Conservation (phyloP, 1,284 basidiomycete species). For the Moniliella sp. region DNA sequence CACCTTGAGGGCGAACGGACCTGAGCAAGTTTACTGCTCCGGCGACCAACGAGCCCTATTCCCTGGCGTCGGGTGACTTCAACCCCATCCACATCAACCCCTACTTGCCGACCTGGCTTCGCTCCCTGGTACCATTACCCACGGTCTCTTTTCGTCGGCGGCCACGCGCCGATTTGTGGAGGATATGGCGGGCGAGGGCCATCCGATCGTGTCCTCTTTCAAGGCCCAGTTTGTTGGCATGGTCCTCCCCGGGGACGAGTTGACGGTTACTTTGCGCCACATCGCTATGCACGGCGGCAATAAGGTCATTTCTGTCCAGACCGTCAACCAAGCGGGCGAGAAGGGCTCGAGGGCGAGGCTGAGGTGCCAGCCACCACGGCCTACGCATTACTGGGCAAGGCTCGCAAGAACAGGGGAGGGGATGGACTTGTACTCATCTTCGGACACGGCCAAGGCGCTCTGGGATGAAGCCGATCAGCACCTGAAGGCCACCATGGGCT, state of each 20-base stretch:
- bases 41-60: conserved; percentile 77
- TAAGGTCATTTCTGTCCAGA: conserved; percentile 74
- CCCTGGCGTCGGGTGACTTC: conserved; percentile 84
- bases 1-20: conserved; percentile 32
- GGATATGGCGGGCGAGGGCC: conserved; percentile 74
- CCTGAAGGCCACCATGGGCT: conserved; percentile 71
- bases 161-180: conserved; percentile 81
- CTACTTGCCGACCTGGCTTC: conserved; percentile 79
- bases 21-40: conserved; percentile 35
- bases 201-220: conserved; percentile 43
- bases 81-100: conserved; percentile 95
- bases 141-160: conserved; percentile 88
- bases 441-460: conserved; percentile 74
- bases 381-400: no score
- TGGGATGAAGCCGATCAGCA: conserved; percentile 92
- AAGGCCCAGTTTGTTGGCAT: conserved; percentile 59
- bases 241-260: conserved; percentile 78
- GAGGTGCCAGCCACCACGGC: conserved; percentile 57
- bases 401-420: conserved; percentile 99
- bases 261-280: conserved; percentile 53
- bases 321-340: conserved; percentile 60
- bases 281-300: conserved; percentile 20
- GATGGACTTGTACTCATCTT: conserved; percentile 86
- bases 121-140: conserved; percentile 85
- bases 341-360: conserved; percentile 71